Evolutionary conservation across 805 yeast species (phyloP).

Genomic region (Suhomyces sp.): DNA sequence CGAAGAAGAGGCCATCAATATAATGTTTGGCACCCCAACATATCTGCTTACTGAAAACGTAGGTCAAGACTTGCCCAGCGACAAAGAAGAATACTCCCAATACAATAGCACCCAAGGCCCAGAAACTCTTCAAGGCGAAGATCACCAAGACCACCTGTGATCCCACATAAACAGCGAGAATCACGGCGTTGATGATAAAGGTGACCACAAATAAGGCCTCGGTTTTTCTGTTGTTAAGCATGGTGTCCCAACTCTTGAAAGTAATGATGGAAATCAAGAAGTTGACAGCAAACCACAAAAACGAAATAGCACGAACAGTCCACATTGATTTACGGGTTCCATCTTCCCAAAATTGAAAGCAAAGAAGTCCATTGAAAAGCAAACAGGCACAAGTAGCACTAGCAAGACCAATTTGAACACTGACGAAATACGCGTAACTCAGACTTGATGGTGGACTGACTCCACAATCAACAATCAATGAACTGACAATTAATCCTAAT

Average conservation of each 20-base stretch:
- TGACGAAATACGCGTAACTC: constrained; percentile 78
- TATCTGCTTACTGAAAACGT: constrained; percentile 63
- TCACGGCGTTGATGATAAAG: constrained; percentile 69
- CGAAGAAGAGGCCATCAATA: constrained; percentile 86
- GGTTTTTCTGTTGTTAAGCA: constrained; percentile 53
- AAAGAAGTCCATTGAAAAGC: constrained; percentile 71
- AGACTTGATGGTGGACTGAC: constrained; percentile 83
- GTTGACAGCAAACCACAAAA: constrained; percentile 58
- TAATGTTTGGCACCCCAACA: constrained; percentile 80
- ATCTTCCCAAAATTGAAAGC: constrained; percentile 93
- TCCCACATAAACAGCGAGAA: constrained; percentile 59
- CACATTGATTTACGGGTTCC: constrained; percentile 71
- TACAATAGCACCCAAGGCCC: constrained; percentile 87
- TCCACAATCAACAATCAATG: constrained; percentile 86
- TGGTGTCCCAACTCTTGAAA: constrained; percentile 60
- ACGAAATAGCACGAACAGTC: constrained; percentile 51
- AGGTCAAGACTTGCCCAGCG: constrained; percentile 75
- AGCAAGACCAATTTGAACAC: constrained; percentile 72
- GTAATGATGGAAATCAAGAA: constrained; percentile 72
- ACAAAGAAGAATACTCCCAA: constrained; percentile 72
- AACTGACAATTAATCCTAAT: constrained; percentile 56
- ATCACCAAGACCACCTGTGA: constrained; percentile 70
- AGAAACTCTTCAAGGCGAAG: constrained; percentile 67
- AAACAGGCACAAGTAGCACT: constrained; percentile 71
- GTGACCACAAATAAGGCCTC: constrained; percentile 67